Evolutionary conservation across 2,329 filamentous ascomycete species (phyloP).

Genomic region (Paecilomyces fulvus): DNA sequence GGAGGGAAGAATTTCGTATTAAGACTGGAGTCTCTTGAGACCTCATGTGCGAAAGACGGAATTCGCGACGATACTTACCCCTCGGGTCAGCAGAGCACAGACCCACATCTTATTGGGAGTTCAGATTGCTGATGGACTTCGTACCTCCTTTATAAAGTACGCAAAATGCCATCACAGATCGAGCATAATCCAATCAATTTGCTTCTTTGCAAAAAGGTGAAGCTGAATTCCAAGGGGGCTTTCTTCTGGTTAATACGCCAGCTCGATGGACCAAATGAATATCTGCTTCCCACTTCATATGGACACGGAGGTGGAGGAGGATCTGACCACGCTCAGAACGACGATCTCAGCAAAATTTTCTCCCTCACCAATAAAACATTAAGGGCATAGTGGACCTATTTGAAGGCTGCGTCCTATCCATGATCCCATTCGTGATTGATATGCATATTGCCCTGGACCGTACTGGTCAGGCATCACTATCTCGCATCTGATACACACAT

Average conservation of each 20-base stretch:
- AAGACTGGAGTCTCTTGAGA: neutral
- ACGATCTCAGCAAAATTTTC: neutral
- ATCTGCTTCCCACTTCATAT: neutral
- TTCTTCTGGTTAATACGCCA: neutral
- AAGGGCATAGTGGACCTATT: neutral
- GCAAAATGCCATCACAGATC: neutral
- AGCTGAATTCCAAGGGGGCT: neutral
- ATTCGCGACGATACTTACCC: neutral
- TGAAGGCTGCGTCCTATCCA: neutral
- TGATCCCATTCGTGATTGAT: neutral
- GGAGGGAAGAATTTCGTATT: neutral
- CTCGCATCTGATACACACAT: neutral
- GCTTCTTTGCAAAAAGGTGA: neutral
- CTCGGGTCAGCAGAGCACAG: neutral
- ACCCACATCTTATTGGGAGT: neutral
- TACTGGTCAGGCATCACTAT: neutral
- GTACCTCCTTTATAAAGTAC: neutral
- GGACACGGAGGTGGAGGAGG: neutral
- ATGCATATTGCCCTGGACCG: neutral
- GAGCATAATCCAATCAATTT: neutral
- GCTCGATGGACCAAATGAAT: neutral
- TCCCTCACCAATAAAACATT: neutral
- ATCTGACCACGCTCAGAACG: neutral
- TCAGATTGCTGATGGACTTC: neutral
- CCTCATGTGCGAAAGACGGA: neutral